phyloP scores from a whole-genome alignment of 208 protist species.

The Lotmaria passim region DNA sequence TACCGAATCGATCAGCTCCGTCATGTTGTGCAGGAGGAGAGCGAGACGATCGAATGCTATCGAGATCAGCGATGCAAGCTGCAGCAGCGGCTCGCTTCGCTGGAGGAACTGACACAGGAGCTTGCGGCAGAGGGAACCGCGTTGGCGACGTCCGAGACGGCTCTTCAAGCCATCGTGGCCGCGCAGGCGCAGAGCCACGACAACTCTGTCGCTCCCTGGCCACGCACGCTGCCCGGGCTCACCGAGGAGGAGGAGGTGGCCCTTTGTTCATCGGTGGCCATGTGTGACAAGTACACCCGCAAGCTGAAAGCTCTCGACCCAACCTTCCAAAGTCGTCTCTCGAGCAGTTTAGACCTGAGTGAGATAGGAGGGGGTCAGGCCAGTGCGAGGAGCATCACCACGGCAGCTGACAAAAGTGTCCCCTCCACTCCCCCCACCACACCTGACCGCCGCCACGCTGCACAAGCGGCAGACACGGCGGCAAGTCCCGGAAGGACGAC shows the following conservation, averaged over 20 bases:
- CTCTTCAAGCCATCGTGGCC: slow-evolving; percentile 24
- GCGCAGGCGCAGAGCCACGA: background rate
- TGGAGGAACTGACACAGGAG: slow-evolving; percentile 28
- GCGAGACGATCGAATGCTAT: slow-evolving; percentile 17
- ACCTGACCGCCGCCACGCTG: background rate
- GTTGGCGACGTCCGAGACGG: slow-evolving; percentile 43
- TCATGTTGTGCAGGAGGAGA: slow-evolving; percentile 22
- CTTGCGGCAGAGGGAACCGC: slow-evolving; percentile 5
- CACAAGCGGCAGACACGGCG: background rate
- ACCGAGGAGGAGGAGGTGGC: slow-evolving; percentile 45
- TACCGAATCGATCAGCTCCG: slow-evolving; percentile 14
- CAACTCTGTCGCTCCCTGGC: slow-evolving; percentile 33
- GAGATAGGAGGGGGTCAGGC: background rate
- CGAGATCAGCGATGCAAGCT: slow-evolving; percentile 13
- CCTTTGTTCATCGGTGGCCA: slow-evolving; percentile 32
- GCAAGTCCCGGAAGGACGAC: background rate
- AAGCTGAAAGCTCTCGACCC: slow-evolving; percentile 23
- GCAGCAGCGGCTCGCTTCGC: slow-evolving; percentile 14
- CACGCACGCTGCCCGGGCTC: slow-evolving; percentile 41
- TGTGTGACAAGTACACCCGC: slow-evolving; percentile 46
- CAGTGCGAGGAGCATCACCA: background rate
- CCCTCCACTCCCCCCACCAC: background rate
- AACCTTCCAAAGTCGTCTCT: background rate
- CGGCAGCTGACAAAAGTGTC: background rate
- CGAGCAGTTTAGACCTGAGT: slow-evolving; percentile 15